A percentile compares a stretch with the other conserved stretches of the same genome.
Evolutionary conservation across 2,329 filamentous ascomycete species (phyloP).

Genomic region (Diaporthe sp.): DNA sequence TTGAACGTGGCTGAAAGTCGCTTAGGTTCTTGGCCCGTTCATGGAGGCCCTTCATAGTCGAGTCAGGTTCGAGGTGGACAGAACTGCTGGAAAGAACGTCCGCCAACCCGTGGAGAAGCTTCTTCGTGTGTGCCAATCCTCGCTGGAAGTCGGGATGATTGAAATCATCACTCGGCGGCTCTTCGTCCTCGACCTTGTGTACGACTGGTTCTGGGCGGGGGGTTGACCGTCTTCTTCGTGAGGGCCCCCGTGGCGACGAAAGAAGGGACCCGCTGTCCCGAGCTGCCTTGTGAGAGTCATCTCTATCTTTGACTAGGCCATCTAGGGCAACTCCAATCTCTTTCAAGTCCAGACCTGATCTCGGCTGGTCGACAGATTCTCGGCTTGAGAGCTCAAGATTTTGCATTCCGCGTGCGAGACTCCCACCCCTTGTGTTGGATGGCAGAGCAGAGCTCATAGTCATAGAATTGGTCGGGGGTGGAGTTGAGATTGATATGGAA

Average conservation of each 20-base stretch:
- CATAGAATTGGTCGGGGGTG: background rate
- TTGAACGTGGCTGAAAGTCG: conserved; percentile 53
- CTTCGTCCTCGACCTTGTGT: background rate
- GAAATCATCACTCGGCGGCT: conserved; percentile 47
- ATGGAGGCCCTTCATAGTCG: conserved; percentile 53
- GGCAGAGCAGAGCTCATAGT: background rate
- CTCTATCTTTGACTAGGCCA: background rate
- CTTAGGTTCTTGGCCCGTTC: conserved; percentile 49
- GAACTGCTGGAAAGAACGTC: conserved; percentile 50
- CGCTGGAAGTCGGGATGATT: conserved; percentile 51
- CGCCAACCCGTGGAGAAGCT: conserved; percentile 47
- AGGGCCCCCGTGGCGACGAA: background rate
- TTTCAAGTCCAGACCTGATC: background rate
- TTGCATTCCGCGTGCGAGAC: background rate
- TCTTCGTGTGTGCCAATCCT: conserved; percentile 50
- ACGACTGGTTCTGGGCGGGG: background rate
- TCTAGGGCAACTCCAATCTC: background rate
- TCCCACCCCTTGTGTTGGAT: background rate
- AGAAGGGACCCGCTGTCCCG: background rate
- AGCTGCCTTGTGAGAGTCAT: no score
- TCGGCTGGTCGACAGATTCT: background rate
- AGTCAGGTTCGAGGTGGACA: conserved; percentile 53
- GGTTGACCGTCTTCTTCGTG: background rate
- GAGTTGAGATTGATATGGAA: background rate
- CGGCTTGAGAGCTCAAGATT: background rate